phyloP scores from a whole-genome alignment of 2,329 filamentous ascomycete species.

The Stachybotrys chartarum region DNA sequence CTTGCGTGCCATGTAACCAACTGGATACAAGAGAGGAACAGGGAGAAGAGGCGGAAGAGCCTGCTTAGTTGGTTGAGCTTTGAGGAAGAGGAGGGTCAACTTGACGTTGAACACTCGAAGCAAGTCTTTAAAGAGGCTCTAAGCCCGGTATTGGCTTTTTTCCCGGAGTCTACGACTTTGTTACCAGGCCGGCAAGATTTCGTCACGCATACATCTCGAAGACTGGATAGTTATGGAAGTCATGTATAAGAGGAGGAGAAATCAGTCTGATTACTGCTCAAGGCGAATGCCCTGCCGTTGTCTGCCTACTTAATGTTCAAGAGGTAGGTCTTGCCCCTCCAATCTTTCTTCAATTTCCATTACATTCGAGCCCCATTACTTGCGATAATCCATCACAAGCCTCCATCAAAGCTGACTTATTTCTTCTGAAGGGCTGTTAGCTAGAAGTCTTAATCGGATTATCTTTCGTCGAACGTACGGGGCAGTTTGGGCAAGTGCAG shows the following conservation, averaged over 20 bases:
- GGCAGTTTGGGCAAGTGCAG: slow-evolving; percentile 36
- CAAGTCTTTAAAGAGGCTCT: slow-evolving; percentile 9
- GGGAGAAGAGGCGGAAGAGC: slow-evolving; percentile 6
- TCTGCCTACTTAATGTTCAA: not conserved
- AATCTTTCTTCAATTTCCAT: too few species aligned
- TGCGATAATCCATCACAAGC: too few species aligned
- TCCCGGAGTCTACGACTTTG: slow-evolving; percentile 10
- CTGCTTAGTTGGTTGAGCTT: not conserved
- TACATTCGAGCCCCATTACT: too few species aligned
- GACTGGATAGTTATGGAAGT: not conserved
- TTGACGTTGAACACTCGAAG: not conserved
- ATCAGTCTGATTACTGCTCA: not conserved
- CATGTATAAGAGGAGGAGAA: not conserved
- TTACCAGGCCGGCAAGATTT: not conserved
- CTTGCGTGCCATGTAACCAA: slow-evolving; percentile 4
- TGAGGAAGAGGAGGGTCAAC: not conserved
- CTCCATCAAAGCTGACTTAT: not conserved
- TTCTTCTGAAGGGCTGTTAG: not conserved
- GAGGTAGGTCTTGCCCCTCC: not conserved
- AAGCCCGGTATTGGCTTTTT: slow-evolving; percentile 25
- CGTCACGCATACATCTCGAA: not conserved
- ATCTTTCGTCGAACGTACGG: slow-evolving; percentile 23
- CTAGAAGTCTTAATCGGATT: not conserved
- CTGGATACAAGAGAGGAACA: slow-evolving; percentile 3
- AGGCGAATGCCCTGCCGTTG: not conserved